Conservation (phyloP, 2,329 filamentous ascomycete species). For the Cordyceps tenuipes region DNA sequence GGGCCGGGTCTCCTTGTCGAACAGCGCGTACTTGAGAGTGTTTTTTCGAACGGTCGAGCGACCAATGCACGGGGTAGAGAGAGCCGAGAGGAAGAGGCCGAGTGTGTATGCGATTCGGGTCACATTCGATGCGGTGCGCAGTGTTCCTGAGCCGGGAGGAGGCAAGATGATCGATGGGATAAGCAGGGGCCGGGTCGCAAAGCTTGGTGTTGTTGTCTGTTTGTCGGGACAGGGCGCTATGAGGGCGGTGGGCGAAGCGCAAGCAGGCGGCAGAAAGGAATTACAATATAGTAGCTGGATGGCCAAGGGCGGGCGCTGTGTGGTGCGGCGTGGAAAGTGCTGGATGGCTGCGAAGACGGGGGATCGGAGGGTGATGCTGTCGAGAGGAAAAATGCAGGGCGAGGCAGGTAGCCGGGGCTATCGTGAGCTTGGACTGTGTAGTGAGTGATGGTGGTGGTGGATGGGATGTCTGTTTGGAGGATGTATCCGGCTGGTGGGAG, state of each 20-base stretch:
- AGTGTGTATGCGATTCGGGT: not conserved
- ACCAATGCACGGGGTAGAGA: not conserved
- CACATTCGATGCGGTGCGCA: constrained; percentile 4
- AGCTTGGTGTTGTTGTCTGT: not conserved
- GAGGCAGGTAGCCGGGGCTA: not conserved
- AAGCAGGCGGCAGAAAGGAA: not conserved
- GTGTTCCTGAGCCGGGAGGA: not conserved
- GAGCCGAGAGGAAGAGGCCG: not conserved
- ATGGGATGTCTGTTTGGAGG: not conserved
- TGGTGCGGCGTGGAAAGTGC: not conserved
- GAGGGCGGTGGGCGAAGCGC: not conserved
- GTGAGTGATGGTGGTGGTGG: not conserved
- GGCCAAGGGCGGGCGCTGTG: not conserved
- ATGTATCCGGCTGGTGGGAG: not conserved
- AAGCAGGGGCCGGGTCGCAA: not conserved
- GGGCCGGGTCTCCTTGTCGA: not conserved
- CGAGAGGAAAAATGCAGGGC: not conserved
- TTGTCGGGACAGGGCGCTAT: not conserved
- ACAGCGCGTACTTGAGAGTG: not conserved
- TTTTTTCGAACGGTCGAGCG: not conserved
- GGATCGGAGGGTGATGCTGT: not conserved
- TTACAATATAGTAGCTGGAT: not conserved
- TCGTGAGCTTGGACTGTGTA: constrained; percentile 1
- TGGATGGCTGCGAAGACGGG: not conserved
- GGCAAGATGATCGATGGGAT: not conserved